Conservation (phyloP, 139 green algal species). For the Haematococcus lacustris region DNA sequence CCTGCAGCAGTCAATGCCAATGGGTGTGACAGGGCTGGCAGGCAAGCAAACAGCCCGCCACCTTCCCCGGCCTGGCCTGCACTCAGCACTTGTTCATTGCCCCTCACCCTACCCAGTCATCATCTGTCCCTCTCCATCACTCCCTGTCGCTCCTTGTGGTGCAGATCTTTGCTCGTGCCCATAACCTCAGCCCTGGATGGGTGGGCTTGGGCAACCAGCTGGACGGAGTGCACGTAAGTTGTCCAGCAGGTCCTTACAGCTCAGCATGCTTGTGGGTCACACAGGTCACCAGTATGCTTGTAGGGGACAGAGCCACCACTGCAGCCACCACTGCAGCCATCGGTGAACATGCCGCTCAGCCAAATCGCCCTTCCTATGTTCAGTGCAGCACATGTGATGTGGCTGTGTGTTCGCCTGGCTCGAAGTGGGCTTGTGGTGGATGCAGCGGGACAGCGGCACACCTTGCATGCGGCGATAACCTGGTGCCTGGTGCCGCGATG, state of each 20-base stretch:
- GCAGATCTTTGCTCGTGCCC: slow-evolving; percentile 60
- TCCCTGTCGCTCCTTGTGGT: no score
- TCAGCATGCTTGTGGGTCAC: no score
- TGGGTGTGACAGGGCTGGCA: not conserved
- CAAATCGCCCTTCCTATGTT: not conserved
- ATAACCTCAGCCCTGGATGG: slow-evolving; percentile 75
- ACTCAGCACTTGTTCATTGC: not conserved
- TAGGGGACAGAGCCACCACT: no score
- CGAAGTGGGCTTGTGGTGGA: not conserved
- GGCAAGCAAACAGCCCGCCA: not conserved
- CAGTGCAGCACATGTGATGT: not conserved
- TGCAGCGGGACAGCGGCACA: not conserved
- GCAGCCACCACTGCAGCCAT: no score
- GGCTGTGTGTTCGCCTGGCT: not conserved
- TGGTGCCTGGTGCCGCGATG: not conserved
- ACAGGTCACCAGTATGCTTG: no score
- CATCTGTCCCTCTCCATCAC: not conserved
- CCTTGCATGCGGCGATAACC: not conserved
- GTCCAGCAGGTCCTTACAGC: not conserved
- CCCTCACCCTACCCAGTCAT: not conserved
- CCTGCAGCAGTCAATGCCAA: not conserved
- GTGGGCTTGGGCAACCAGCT: slow-evolving; percentile 80
- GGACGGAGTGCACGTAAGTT: slow-evolving; percentile 10
- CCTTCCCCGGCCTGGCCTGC: not conserved
- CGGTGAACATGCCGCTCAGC: no score